Evolutionary conservation across 192 early-diverging fungal genomes (phyloP).

Genomic region (Coemansia sp.): DNA sequence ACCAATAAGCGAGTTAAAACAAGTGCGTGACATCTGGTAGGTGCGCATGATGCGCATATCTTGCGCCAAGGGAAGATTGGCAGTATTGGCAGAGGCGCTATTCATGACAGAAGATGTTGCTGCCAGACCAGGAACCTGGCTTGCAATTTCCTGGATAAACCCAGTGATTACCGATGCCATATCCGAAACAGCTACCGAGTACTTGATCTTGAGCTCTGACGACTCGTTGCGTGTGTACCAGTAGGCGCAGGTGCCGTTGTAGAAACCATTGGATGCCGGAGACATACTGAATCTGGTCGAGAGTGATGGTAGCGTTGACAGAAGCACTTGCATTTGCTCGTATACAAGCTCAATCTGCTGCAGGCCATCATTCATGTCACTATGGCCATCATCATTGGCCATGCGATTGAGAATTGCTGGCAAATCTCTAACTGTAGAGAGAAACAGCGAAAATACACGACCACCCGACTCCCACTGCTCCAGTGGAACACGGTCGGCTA

Average conservation of each 20-base stretch:
- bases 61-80: too few species aligned
- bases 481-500: background rate
- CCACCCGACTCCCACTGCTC: slow-evolving; percentile 33
- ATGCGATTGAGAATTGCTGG: slow-evolving; percentile 28
- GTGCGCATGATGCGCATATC: slow-evolving; percentile 42
- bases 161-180: slow-evolving; percentile 38
- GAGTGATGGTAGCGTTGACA: too few species aligned
- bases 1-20: slow-evolving; percentile 43
- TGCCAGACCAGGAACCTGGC: slow-evolving; percentile 7
- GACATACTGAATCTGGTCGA: too few species aligned
- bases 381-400: too few species aligned
- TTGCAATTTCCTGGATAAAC: slow-evolving; percentile 20
- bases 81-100: too few species aligned
- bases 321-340: too few species aligned
- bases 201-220: slow-evolving; percentile 30
- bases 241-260: slow-evolving; percentile 17
- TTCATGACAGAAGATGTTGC: slow-evolving; percentile 27
- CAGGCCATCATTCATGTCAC: too few species aligned
- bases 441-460: too few species aligned
- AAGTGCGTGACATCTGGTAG: slow-evolving; percentile 38
- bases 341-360: too few species aligned
- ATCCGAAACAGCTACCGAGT: slow-evolving; percentile 35
- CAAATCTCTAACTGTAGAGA: slow-evolving; percentile 26
- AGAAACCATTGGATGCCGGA: slow-evolving; percentile 14
- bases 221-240: slow-evolving; percentile 23